Evolutionary conservation across 805 yeast genomes (phyloP).

Genomic region (Saccharomycopsis vini): DNA sequence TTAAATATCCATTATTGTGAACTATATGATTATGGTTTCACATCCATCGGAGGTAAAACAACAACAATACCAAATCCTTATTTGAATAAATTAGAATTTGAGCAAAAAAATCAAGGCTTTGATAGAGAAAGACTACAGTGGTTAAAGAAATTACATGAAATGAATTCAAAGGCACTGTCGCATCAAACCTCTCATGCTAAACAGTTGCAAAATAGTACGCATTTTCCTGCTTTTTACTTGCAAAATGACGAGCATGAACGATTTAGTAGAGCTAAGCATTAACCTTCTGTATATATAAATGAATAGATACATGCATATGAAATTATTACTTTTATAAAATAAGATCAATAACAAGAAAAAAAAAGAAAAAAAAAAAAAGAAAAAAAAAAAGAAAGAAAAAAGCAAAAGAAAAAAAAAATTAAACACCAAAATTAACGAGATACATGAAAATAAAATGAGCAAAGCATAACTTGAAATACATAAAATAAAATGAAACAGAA

Average conservation of each 20-base stretch:
- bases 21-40: constrained; percentile 76
- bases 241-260: constrained; percentile 17
- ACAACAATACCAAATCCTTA: constrained; percentile 69
- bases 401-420: no score
- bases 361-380: neutral
- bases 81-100: constrained; percentile 25
- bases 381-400: no score
- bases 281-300: neutral
- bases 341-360: neutral
- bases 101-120: neutral
- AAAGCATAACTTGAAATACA: no score
- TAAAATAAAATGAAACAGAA: no score
- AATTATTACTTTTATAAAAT: neutral
- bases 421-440: no score
- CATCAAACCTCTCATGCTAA: neutral
- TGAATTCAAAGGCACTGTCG: no score
- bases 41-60: constrained; percentile 76
- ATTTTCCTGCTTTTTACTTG: constrained; percentile 19
- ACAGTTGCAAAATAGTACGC: neutral
- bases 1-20: constrained; percentile 59
- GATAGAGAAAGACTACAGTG: neutral
- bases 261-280: constrained; percentile 10
- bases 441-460: no score
- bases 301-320: neutral
- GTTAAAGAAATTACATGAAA: neutral